Percentiles rank a stretch among this genome's conserved stretches.
Evolutionary conservation across 495 filamentous ascomycete genomes (phyloP).

Genomic region (Thermochaetoides thermophila): DNA sequence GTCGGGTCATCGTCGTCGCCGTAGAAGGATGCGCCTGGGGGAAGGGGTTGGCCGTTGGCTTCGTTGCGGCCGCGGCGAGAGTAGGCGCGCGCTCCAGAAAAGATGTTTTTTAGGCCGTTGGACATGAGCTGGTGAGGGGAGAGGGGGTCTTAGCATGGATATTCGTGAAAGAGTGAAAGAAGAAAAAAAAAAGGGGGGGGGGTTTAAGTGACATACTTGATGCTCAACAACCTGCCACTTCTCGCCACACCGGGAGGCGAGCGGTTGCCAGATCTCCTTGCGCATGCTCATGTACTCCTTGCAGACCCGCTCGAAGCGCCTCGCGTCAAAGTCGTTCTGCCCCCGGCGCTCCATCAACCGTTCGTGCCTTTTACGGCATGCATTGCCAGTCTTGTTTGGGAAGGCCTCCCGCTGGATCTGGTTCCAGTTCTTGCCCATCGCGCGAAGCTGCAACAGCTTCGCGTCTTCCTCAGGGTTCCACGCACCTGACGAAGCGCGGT

Average conservation of each 20-base stretch:
- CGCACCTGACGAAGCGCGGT: slow-evolving; percentile 38
- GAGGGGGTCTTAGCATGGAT: background rate
- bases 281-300: slow-evolving; percentile 54
- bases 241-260: slow-evolving; percentile 47
- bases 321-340: slow-evolving; percentile 51
- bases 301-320: slow-evolving; percentile 49
- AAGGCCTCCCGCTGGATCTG: slow-evolving; percentile 56
- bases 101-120: slow-evolving; percentile 43
- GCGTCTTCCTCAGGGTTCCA: slow-evolving; percentile 54
- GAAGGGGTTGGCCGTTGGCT: slow-evolving; percentile 18
- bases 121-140: slow-evolving; percentile 33
- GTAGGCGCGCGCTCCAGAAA: slow-evolving; percentile 35
- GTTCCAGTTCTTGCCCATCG: slow-evolving; percentile 54
- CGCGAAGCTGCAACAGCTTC: slow-evolving; percentile 43
- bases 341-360: slow-evolving; percentile 52
- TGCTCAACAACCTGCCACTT: slow-evolving; percentile 56
- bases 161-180: too few species aligned
- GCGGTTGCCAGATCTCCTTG: slow-evolving; percentile 54
- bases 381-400: slow-evolving; percentile 58
- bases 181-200: background rate
- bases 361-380: slow-evolving; percentile 67
- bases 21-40: slow-evolving; percentile 17
- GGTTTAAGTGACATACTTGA: slow-evolving; percentile 39
- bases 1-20: slow-evolving; percentile 33
- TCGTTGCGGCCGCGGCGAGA: slow-evolving; percentile 37